Evolutionary conservation across 805 yeast genomes (phyloP).

Genomic region (Wickerhamiella australiensis): DNA sequence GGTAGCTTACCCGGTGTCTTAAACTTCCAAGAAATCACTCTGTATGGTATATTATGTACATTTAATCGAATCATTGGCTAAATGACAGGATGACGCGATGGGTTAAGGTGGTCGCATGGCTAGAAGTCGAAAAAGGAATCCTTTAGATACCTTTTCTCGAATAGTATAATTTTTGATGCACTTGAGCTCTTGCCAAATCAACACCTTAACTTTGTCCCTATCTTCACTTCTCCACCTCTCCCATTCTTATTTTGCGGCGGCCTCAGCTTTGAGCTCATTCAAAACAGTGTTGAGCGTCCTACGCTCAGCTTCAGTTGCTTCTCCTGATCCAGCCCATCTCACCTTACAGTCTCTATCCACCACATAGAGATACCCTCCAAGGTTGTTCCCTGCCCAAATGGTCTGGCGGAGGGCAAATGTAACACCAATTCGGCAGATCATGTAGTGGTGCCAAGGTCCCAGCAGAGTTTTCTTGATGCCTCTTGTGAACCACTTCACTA

Average conservation of each 20-base stretch:
- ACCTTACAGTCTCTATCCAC: conserved; percentile 64
- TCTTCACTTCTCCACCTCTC: too few relatives aligned
- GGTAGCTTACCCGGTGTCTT: neutral
- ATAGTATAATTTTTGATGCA: too few relatives aligned
- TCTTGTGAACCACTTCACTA: conserved; percentile 43
- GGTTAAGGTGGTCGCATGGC: too few relatives aligned
- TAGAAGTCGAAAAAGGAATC: too few relatives aligned
- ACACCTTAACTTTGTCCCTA: too few relatives aligned
- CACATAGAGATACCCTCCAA: conserved; percentile 72
- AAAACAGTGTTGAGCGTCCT: conserved; percentile 31
- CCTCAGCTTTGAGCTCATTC: neutral
- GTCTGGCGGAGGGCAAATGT: conserved; percentile 45
- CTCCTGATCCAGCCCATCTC: conserved; percentile 88
- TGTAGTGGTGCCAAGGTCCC: conserved; percentile 44
- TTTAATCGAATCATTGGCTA: too few relatives aligned
- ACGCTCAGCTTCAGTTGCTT: conserved; percentile 55
- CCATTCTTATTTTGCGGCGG: too few relatives aligned
- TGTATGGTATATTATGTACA: too few relatives aligned
- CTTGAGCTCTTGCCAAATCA: too few relatives aligned
- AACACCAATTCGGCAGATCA: conserved; percentile 50
- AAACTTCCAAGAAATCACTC: too few relatives aligned
- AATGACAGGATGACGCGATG: too few relatives aligned
- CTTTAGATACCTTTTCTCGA: too few relatives aligned
- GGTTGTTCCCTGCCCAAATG: conserved; percentile 56
- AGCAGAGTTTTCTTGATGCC: conserved; percentile 37